phyloP scores from a whole-genome alignment of 257 asterid genomes.

The Fraxinus quadrangulata region DNA sequence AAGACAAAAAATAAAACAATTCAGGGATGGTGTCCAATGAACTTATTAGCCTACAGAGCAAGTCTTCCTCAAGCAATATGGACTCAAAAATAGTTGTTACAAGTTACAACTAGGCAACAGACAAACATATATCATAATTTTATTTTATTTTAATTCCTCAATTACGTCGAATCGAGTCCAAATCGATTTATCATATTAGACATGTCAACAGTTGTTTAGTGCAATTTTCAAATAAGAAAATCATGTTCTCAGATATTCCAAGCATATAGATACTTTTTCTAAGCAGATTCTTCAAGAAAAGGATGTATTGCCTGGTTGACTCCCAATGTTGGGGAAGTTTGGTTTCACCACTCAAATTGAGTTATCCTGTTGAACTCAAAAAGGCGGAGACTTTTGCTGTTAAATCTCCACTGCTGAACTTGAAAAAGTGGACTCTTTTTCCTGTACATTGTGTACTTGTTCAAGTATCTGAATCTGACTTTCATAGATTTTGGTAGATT shows the following conservation, averaged over 20 bases:
- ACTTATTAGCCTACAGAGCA: no score
- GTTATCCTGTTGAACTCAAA: slow-evolving; percentile 11
- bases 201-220: not conserved
- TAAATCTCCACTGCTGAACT: not conserved
- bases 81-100: no score
- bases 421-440: not conserved
- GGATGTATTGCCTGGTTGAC: slow-evolving; percentile 21
- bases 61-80: no score
- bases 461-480: slow-evolving; percentile 5
- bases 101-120: no score
- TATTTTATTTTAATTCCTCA: no score
- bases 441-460: not conserved
- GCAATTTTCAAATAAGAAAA: not conserved
- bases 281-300: not conserved
- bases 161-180: no score
- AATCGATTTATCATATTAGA: no score
- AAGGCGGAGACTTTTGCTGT: not conserved
- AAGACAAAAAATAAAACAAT: no score
- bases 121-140: no score
- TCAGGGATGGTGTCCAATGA: no score
- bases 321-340: slow-evolving; percentile 34
- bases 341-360: slow-evolving; percentile 17
- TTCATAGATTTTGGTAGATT: slow-evolving; percentile 9
- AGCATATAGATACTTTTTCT: no score
- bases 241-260: not conserved